phyloP scores from a whole-genome alignment of 805 yeast species.

The Komagataella ulmi region DNA sequence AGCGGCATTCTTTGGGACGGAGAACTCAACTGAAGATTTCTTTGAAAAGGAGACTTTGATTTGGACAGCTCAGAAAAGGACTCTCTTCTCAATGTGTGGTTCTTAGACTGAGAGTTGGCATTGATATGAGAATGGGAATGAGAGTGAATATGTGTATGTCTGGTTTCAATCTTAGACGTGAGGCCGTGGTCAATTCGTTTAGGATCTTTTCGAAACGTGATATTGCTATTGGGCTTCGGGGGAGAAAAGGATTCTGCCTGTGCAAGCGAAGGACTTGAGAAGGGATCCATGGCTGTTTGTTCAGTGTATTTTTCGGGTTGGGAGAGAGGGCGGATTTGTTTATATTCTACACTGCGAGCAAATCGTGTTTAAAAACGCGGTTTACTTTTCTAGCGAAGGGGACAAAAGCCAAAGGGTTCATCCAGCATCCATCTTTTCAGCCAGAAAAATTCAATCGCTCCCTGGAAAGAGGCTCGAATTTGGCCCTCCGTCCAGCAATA shows the following conservation, averaged over 20 bases:
- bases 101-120: not conserved
- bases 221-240: not conserved
- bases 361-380: not conserved
- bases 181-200: not conserved
- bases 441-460: too few species aligned
- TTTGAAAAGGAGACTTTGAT: not conserved
- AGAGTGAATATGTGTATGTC: not conserved
- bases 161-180: not conserved
- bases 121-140: not conserved
- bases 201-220: not conserved
- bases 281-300: not conserved
- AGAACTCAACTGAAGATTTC: not conserved
- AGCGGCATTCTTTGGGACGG: slow-evolving; percentile 11
- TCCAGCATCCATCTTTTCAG: not conserved
- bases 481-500: not conserved
- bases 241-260: not conserved
- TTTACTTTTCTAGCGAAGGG: not conserved
- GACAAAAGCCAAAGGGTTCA: not conserved
- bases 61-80: slow-evolving; percentile 2
- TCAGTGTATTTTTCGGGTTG: not conserved
- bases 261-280: not conserved
- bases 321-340: not conserved
- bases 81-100: not conserved
- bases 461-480: not conserved
- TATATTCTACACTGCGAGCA: not conserved